Evolutionary conservation across 371 early-diverging fungal genomes (phyloP), one percentile per base, ranked within the genome.

Genomic region (Chytridium lagenaria): DNA sequence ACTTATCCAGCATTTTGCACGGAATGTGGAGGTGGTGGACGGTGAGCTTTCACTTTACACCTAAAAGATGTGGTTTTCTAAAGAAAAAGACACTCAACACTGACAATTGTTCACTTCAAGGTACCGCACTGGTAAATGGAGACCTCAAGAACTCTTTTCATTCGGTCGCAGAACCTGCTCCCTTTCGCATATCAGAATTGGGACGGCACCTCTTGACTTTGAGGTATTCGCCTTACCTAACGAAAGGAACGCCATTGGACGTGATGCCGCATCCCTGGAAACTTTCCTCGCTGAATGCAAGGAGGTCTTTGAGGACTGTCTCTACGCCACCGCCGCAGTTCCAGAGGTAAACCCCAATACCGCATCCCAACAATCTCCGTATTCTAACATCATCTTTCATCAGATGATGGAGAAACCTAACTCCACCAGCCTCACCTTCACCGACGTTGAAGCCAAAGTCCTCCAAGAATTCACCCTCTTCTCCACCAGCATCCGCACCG

Each of bases 61-160:
- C n/a, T n/a, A n/a, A n/a, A n/a, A n/a, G n/a, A n/a, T n/a, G n/a
- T n/a, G n/a, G n/a, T n/a, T n/a, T n/a, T n/a, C n/a, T n/a, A n/a
- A n/a, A n/a, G n/a, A n/a, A n/a, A n/a, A n/a, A n/a, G n/a, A n/a
- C n/a, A n/a, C n/a, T n/a, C n/a, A n/a, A n/a, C n/a, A n/a, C n/a
- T n/a, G n/a, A n/a, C n/a, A n/a, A n/a, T n/a, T n/a, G n/a, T n/a
- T n/a, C n/a, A n/a, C n/a, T n/a, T n/a, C n/a, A n/a, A n/a, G n/a
- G n/a, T n/a, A n/a, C n/a, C n/a, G n/a, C n/a, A n/a, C 63, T 5
- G 75, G 75, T 7, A 74, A 74, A 65, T 74, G 49, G 55, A 26
- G 75, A 1, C 75, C 75, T 2, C 19, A n/a, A 10, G 75, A 74
- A 37, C n/a, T 74, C 40, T 74, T 74, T 44, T 40, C 59, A 5